Base-by-base conservation (phyloP, 202 grass and related monocot genomes). In the Bolboschoenoplectus hybrid region DNA sequence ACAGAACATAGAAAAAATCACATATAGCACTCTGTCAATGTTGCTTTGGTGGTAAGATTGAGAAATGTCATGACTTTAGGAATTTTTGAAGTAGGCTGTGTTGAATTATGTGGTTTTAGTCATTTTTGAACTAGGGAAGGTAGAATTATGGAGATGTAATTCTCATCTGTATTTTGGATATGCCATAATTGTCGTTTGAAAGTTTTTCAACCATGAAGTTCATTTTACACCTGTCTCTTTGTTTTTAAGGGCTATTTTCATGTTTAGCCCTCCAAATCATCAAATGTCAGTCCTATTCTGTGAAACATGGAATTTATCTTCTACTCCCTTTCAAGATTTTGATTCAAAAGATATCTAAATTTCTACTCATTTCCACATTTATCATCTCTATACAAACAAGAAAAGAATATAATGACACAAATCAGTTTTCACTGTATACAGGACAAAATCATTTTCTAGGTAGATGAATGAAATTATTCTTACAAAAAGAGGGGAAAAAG, bases 181-280 rank as follows among this genome's bases (percentile, higher is more conserved):
- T 74, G 19, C 46, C 71, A 32, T 74, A 26, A 74, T 74, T 74
- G 44, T 74, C 45, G 32, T 74, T 51, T 50, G 19, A 20, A 32
- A 20, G 71, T 6, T 73, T 72, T 74, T 9, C 45, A 74, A 51
- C 71, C 71, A 74, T 74, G 71, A 73, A 47, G 19, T 74, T 74
- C 46, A 74, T 51, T 74, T 74, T 50, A 32, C 45, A 51, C 45
- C 20, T 4, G 5, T 74, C 71, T 74, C 45, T 45, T 50, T 34
- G 9, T 50, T 12, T 49, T 74, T 34, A 38, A 77, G 5, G 12
- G 73, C 19, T 77, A 14, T 35, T 55, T 76, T 77, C 26, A 55
- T 77, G 26, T 73, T 72, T 47, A 49, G 38, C 41, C 17, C n/a
- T 49, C n/a, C 69, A 19, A 73, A 47, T 73, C n/a, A 26, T 47